Evolutionary conservation across 2,329 filamentous ascomycete genomes (phyloP), one percentile per base, ranked within the genome.

Genomic region (Mycosphaerella arachidis): DNA sequence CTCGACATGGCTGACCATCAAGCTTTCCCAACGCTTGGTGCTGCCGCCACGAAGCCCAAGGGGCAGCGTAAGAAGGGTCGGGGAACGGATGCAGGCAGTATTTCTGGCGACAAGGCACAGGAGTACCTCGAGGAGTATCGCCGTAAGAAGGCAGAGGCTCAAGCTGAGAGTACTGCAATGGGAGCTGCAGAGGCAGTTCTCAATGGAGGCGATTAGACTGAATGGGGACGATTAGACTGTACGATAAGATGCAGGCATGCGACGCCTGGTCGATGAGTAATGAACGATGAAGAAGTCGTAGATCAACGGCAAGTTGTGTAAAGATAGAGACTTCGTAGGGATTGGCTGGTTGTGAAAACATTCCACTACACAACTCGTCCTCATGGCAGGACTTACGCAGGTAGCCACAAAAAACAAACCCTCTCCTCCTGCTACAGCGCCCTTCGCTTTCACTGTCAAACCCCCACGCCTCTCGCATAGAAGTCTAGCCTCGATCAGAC

Each of bases 1-100:
- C 24, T 68, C 33, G 59, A 69, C 54, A 51, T 68, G 4, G 61
- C 51, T 9, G 67, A 71, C 53, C 62, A 65, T 40, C 63, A 67
- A 5, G 66, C 65, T 10, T 71, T 72, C 46, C 70, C 70, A 6
- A 63, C 68, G 1, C 62, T 72, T 5, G 66, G 70, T 31, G 58
- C 60, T 16, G 62, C 48, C 3, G 35, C 61, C 6, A 57, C 57
- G 30, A 56, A 57, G 16, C 43, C 50, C 29, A 58, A 51, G 7
- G 35, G 60, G 6, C 61, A 60, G 27, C 53, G 61, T 3, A 66
- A 67, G 60, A 64, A 66, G 52, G 57, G 60, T 18, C 50, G 48
- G 56, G 8, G 52, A 48, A 56, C 37, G 16, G 58, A 37, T 12
- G 57, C 62, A 35, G 55, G 58, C n/a, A 67, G 66, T 48, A 70